Percentiles rank a stretch among this genome's conserved stretches.
These are phyloP conservation scores for Aspergillus felis DNA, from an alignment of 2,329 filamentous ascomycete genomes.

Conservation along the genomic window DNA sequence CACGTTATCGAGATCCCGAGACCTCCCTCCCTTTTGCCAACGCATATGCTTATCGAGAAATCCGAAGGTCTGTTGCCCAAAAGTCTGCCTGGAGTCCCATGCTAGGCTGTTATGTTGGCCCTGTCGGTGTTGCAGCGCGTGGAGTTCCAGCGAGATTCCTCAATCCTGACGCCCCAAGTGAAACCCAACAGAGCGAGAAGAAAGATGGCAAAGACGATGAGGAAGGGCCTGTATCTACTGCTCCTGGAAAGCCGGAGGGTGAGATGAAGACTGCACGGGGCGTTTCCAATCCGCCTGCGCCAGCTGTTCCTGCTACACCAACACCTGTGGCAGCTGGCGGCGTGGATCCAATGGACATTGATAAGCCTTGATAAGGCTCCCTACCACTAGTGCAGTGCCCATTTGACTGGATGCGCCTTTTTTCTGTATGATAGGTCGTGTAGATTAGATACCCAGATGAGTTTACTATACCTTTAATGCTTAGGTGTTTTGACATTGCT, in stretches of 20 bases:
- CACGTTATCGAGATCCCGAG: constrained; percentile 77
- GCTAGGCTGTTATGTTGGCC: constrained; percentile 79
- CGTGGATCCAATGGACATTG: constrained; percentile 16
- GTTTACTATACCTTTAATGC: not conserved
- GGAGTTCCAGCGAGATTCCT: constrained; percentile 78
- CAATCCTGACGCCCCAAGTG: constrained; percentile 14
- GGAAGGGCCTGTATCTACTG: not conserved
- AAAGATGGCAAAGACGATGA: constrained; percentile 1
- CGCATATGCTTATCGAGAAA: constrained; percentile 70
- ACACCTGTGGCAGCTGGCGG: constrained; percentile 3
- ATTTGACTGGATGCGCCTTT: not conserved
- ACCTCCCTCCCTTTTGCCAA: constrained; percentile 82
- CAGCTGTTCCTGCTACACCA: constrained; percentile 6
- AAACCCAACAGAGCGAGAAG: constrained; percentile 10
- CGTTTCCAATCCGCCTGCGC: constrained; percentile 1
- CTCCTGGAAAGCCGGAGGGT: constrained; percentile 7
- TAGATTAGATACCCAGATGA: not conserved
- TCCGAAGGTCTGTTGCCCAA: constrained; percentile 68
- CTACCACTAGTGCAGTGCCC: not conserved
- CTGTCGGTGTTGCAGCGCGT: constrained; percentile 53
- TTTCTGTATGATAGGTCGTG: not conserved
- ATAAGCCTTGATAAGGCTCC: constrained; percentile 6
- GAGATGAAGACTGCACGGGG: constrained; percentile 6
- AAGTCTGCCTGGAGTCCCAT: constrained; percentile 79
- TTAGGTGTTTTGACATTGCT: not conserved